These are phyloP conservation scores for Coprinopsis sp. DNA, from an alignment of 768 basidiomycete genomes.

Conservation along the genomic window DNA sequence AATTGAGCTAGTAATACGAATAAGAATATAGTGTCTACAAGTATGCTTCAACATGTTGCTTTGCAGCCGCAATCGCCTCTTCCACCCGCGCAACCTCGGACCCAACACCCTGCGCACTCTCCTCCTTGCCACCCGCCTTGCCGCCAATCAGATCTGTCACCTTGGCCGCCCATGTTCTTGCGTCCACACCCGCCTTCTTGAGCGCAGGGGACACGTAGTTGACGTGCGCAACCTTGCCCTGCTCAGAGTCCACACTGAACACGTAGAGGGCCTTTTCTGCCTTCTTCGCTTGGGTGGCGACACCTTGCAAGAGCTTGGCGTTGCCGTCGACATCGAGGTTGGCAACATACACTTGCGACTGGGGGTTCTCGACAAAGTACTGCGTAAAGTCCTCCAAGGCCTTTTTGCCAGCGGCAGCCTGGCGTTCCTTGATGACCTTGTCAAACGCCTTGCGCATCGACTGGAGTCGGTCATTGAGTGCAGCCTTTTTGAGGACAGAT, in stretches of 20 bases:
- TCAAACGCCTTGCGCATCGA: slow-evolving; percentile 77
- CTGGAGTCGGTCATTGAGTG: slow-evolving; percentile 69
- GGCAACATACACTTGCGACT: slow-evolving; percentile 66
- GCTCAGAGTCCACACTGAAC: slow-evolving; percentile 69
- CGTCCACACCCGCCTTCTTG: slow-evolving; percentile 70
- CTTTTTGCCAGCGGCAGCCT: slow-evolving; percentile 74
- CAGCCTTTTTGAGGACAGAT: slow-evolving; percentile 76
- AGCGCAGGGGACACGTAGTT: slow-evolving; percentile 65
- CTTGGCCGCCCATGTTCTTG: slow-evolving; percentile 80
- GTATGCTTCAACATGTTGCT: slow-evolving; percentile 29
- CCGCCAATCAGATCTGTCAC: slow-evolving; percentile 83
- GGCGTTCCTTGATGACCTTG: slow-evolving; percentile 79
- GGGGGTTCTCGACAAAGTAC: slow-evolving; percentile 75
- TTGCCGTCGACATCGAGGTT: slow-evolving; percentile 77
- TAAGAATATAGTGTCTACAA: neutral
- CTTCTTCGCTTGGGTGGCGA: slow-evolving; percentile 76
- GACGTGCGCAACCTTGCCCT: slow-evolving; percentile 78
- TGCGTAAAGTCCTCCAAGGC: slow-evolving; percentile 63
- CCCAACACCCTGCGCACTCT: slow-evolving; percentile 87
- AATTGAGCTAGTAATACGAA: neutral
- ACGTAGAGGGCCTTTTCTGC: slow-evolving; percentile 83
- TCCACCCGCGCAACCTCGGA: slow-evolving; percentile 53
- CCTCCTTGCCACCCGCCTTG: slow-evolving; percentile 96
- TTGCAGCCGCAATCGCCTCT: slow-evolving; percentile 63
- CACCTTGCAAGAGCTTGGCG: slow-evolving; percentile 77